Evolutionary conservation across 2,329 filamentous ascomycete species (phyloP).

Genomic region (Nemania abortiva): DNA sequence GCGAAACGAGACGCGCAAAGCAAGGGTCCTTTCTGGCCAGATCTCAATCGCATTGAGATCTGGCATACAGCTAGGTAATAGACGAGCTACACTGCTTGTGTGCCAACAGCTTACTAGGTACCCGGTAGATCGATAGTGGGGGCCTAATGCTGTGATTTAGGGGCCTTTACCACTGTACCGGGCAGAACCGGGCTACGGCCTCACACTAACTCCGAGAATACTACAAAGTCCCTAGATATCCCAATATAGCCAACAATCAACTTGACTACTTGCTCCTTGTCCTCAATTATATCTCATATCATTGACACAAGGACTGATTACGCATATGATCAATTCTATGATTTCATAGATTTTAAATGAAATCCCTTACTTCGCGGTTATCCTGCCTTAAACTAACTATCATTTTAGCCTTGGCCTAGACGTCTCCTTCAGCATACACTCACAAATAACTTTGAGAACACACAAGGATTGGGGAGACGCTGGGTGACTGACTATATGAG

Average conservation of each 20-base stretch:
- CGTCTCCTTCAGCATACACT: not conserved
- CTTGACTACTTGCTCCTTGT: not conserved
- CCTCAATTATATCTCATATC: not conserved
- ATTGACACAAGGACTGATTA: not conserved
- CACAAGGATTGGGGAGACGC: not conserved
- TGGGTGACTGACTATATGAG: not conserved
- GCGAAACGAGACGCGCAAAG: not conserved
- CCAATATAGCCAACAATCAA: not conserved
- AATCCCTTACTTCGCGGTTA: not conserved
- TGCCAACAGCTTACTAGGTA: not conserved
- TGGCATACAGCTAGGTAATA: not conserved
- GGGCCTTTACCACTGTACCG: not conserved
- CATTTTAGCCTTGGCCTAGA: no score
- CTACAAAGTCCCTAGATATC: no score
- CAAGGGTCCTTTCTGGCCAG: slow-evolving; percentile 30
- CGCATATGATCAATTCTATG: not conserved
- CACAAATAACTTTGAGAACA: not conserved
- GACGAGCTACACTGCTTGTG: not conserved
- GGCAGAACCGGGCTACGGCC: not conserved
- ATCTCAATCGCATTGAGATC: slow-evolving; percentile 31
- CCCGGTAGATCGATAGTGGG: no score
- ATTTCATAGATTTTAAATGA: not conserved
- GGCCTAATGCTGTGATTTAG: not conserved
- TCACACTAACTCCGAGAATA: not conserved
- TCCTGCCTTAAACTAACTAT: not conserved